Evolutionary conservation across 2,329 filamentous ascomycete genomes (phyloP), one percentile per base, ranked within the genome.

Genomic region (Fusarium odoratissimum): DNA sequence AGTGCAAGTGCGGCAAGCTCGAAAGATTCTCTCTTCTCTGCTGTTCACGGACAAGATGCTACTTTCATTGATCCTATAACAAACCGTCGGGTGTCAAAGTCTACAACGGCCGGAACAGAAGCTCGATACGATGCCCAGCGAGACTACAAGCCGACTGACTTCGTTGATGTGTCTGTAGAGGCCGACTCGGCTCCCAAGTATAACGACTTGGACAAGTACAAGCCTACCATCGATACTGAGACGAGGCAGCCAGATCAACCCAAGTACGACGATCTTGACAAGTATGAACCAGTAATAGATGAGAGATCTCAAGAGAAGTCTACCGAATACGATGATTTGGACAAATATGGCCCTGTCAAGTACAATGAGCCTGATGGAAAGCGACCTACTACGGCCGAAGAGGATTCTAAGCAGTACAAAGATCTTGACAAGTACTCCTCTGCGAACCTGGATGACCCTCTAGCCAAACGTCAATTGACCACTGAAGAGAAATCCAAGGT

Each of bases 21-120:
- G 2, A 75, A 75, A 35, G 69, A 76, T 10, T 33, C n/a, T 7
- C 48, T 21, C 64, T 79, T 25, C 67, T 76, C 5, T 72, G 77
- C 79, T 16, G 67, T 73, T 9, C 57, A 71, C 5, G 59, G 60
- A 5, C 61, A 73, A n/a, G 63, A 71, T 23, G 57, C 61, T 23
- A 66, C 64, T 23, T 64, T 71, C 28, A 89, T 91, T 46, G 88
- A 91, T 63, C 88, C 89, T 6, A 89, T 91, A 65, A 89, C 88
- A 21, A 90, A 90, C 69, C 84, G 87, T 38, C 88, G 84, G 67
- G 82, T 88, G 7, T 65, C 76, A 23, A 83, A 57, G 16, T 37
- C 37, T 13, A 48, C 30, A 63, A 81, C 44, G 11, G 48, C 65
- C 3, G n/a, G 76, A 76, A 45, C 68, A 19, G 54, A 64, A 35